Evolutionary conservation across 495 filamentous ascomycete species (phyloP).

Genomic region (Hypoxylon intermedium): DNA sequence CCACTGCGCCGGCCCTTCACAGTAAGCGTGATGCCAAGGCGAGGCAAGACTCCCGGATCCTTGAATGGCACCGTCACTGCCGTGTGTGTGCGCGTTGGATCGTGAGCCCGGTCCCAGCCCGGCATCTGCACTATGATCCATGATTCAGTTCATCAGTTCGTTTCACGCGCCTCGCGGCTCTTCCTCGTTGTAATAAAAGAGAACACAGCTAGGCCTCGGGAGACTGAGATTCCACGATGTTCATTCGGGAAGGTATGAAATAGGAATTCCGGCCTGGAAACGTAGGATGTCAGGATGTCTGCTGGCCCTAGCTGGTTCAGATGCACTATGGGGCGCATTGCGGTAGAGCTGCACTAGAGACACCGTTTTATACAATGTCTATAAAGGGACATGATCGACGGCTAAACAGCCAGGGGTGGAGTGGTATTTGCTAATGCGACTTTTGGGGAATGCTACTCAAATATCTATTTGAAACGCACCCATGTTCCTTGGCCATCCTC

Average conservation of each 20-base stretch:
- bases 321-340: slow-evolving; percentile 33
- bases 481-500: slow-evolving; percentile 37
- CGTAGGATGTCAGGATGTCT: slow-evolving; percentile 7
- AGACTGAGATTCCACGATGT: slow-evolving; percentile 18
- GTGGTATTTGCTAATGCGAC: slow-evolving; percentile 38
- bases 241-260: slow-evolving; percentile 26
- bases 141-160: slow-evolving; percentile 10
- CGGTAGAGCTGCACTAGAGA: slow-evolving; percentile 36
- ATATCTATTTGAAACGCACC: slow-evolving; percentile 43
- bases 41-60: slow-evolving; percentile 33
- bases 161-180: slow-evolving; percentile 42
- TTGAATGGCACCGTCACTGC: slow-evolving; percentile 33
- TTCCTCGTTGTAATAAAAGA: slow-evolving; percentile 52
- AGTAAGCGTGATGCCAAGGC: slow-evolving; percentile 42
- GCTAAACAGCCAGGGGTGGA: slow-evolving; percentile 26
- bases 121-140: slow-evolving; percentile 8
- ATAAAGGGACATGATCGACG: slow-evolving; percentile 33
- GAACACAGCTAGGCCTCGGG: slow-evolving; percentile 19
- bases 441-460: slow-evolving; percentile 40
- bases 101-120: slow-evolving; percentile 4
- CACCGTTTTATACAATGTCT: slow-evolving; percentile 30
- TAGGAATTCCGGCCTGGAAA: slow-evolving; percentile 9
- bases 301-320: slow-evolving; percentile 7
- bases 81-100: slow-evolving; percentile 26
- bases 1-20: slow-evolving; percentile 10